phyloP scores from a whole-genome alignment of 2,329 filamentous ascomycete species.

The Ramichloridium luteum region DNA sequence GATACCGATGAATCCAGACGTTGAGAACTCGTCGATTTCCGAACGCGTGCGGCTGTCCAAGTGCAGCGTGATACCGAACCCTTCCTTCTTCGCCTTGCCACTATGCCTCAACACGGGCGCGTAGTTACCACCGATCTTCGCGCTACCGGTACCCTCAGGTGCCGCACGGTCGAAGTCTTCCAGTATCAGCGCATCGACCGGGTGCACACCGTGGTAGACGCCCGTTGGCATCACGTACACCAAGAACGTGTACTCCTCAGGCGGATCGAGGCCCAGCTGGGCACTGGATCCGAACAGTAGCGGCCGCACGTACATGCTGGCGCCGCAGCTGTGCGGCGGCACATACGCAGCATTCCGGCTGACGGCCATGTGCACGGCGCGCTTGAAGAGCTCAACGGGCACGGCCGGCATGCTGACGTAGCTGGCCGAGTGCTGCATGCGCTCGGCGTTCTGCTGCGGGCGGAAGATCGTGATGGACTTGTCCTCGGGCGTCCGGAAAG shows the following conservation, averaged over 20 bases:
- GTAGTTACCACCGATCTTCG: conserved; percentile 95
- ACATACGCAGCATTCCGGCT: conserved; percentile 82
- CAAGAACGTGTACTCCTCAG: conserved; percentile 82
- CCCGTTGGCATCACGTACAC: conserved; percentile 88
- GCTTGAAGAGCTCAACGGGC: conserved; percentile 62
- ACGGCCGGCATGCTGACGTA: conserved; percentile 76
- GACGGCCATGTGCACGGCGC: conserved; percentile 68
- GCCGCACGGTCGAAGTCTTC: conserved; percentile 90
- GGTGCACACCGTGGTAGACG: conserved; percentile 82
- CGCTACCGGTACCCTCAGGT: conserved; percentile 78
- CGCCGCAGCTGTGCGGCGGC: conserved; percentile 76
- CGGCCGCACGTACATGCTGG: conserved; percentile 85
- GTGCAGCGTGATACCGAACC: conserved; percentile 90
- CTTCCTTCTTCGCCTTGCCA: conserved; percentile 63
- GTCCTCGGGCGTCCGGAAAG: conserved; percentile 67
- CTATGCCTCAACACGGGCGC: conserved; percentile 82
- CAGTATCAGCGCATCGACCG: conserved; percentile 76
- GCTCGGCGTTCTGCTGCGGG: conserved; percentile 67
- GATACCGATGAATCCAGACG: conserved; percentile 82
- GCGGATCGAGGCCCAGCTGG: conserved; percentile 73
- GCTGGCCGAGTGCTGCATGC: conserved; percentile 72
- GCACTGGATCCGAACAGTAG: conserved; percentile 77
- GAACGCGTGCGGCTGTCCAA: conserved; percentile 72
- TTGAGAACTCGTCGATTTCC: conserved; percentile 92
- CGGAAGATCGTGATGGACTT: conserved; percentile 73